Conservation (phyloP, 306 rosid genomes). For the Sophora flavescens region DNA sequence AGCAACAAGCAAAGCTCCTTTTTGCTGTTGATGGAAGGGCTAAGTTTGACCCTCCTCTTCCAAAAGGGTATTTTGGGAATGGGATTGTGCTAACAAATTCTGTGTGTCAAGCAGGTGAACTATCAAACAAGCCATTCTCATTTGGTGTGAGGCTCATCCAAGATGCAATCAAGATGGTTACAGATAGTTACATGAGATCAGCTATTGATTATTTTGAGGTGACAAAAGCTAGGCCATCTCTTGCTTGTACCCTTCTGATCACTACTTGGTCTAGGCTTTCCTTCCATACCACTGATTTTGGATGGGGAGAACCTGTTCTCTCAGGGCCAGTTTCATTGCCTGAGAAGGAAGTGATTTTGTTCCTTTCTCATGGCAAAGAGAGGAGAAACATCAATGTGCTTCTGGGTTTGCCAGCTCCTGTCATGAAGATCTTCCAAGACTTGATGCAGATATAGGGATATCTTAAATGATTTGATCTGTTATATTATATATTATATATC, state of each 20-base stretch:
- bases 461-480: slow-evolving; percentile 23
- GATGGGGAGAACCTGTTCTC: slow-evolving; percentile 94
- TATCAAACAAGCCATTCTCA: slow-evolving; percentile 70
- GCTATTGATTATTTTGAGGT: slow-evolving; percentile 88
- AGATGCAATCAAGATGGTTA: slow-evolving; percentile 74
- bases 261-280: slow-evolving; percentile 91
- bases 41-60: slow-evolving; percentile 72
- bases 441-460: slow-evolving; percentile 57
- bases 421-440: slow-evolving; percentile 83
- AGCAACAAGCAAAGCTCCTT: slow-evolving; percentile 83
- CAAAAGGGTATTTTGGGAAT: slow-evolving; percentile 84
- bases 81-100: slow-evolving; percentile 80
- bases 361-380: slow-evolving; percentile 80
- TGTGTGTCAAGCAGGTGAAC: slow-evolving; percentile 70
- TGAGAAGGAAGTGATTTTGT: slow-evolving; percentile 87
- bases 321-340: slow-evolving; percentile 95
- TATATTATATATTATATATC: slow-evolving; percentile 40
- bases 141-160: slow-evolving; percentile 67
- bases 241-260: slow-evolving; percentile 83
- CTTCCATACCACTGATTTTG: slow-evolving; percentile 84
- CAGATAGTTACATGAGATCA: slow-evolving; percentile 83
- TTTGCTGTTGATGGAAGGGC: slow-evolving; percentile 90
- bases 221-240: slow-evolving; percentile 88
- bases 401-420: slow-evolving; percentile 86
- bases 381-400: slow-evolving; percentile 85